phyloP scores from a whole-genome alignment of 108 stramenopile genomes.

The Hondaea fermentalgiana region DNA sequence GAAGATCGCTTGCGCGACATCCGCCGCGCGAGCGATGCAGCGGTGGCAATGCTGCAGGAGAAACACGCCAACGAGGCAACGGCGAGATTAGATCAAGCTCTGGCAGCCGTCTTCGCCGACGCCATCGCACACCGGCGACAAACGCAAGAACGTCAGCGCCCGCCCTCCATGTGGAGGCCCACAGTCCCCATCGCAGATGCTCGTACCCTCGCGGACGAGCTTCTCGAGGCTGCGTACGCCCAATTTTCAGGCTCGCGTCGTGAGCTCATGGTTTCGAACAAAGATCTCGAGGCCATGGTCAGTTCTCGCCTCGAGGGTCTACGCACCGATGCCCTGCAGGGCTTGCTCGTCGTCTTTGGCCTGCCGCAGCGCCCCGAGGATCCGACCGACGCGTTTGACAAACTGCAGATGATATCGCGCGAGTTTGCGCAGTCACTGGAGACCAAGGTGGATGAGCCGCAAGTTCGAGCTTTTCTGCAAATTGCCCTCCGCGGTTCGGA shows the following conservation, averaged over 20 bases:
- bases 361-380: neutral
- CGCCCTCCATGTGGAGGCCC: neutral
- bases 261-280: neutral
- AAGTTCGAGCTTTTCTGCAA: neutral
- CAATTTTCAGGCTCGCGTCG: neutral
- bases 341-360: neutral
- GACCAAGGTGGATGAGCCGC: neutral
- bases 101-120: neutral
- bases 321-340: neutral
- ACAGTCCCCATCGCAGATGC: neutral
- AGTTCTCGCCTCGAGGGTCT: neutral
- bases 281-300: neutral
- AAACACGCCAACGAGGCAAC: neutral
- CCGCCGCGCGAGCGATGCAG: neutral
- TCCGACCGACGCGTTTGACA: neutral
- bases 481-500: neutral
- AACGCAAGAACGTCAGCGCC: neutral
- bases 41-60: neutral
- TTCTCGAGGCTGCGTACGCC: neutral
- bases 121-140: neutral
- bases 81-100: neutral
- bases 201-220: neutral
- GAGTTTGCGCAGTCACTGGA: neutral
- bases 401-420: neutral
- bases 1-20: neutral